Evolutionary conservation across 352 stramenopile genomes (phyloP), one percentile per base, ranked within the genome.

Genomic region (Pythium utonaiense): DNA sequence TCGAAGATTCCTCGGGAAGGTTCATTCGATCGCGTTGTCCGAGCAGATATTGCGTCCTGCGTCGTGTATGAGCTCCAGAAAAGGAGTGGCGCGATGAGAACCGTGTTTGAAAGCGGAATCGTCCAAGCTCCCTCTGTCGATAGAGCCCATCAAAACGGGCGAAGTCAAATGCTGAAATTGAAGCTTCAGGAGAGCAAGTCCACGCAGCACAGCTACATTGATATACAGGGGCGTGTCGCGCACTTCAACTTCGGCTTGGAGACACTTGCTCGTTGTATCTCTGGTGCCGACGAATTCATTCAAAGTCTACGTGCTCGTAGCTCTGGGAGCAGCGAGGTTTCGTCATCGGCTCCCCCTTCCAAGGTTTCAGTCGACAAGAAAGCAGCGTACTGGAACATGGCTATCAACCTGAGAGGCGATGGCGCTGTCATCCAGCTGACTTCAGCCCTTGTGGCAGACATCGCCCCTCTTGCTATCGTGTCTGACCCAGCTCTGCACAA

Each of bases 171-270:
- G 59, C 19, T 56, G 22, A 24, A 22, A 3, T 52, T 66, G 17
- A 60, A 38, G 17, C 41, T 52, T 2, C 59, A 66, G 25, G 31
- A 66, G 36, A 66, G 59, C 52, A 66, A 60, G 51, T 66, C 59
- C n/a, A 50, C 6, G 19, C 51, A 66, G 14, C 59, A 66, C 34
- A 57, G 59, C n/a, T 60, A 40, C n/a, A 44, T 66, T 12, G 44
- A 64, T 22, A 16, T 31, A 21, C 36, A 57, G 14, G 57, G 33
- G 6, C 48, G 40, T 0, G 17, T 57, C 4, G 36, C 47, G n/a
- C 3, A 5, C 1, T 50, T 60, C 19, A 4, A 49, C 24, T 17
- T 47, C 14, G 47, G 41, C 13, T 14, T 60, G 2, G 40, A 51
- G 12, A 19, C 31, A 8, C 21, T 60, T 24, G 8, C 28, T 8